Base-by-base conservation (phyloP, 305 asterid genomes). In the Nicotiana rustica region DNA sequence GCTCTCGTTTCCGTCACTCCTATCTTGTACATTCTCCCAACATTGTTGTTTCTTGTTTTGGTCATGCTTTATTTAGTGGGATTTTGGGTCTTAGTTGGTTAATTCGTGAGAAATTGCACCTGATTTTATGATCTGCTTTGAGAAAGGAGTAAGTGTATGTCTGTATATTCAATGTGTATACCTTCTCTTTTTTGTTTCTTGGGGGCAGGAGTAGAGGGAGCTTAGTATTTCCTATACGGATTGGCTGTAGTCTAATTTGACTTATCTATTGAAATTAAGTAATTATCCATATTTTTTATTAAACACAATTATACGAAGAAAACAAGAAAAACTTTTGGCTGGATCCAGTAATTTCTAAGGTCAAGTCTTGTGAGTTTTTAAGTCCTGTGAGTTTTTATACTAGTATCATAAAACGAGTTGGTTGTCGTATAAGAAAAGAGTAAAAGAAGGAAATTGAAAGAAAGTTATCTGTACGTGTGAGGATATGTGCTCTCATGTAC, bases 361-460 rank as follows among this genome's bases (percentile, higher is more conserved):
- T 35, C 33, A 41, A 69, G 18, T 69, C 77, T 70, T 70, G 78
- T 70, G 59, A 70, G 78, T 19, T 44, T 68, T 9, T 25, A 41
- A 69, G 35, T 69, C 77, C 44, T 70, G 78, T 70, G 59, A 70
- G 78, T 19, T 44, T 7, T 70, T n/a, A 38, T 35, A 69, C 13
- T 70, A 19, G 60, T 44, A 41, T 44, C 60, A 70, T 44, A 41
- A 70, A 70, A 44, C 18, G 59, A 44, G 38, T 19, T 70, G 35
- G 60, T 59, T 19, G 60, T 44, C 44, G 60, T 70, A 70, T 12
- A 44, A 70, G 36, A 19, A 31, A 44, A 70, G 33, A 70, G 78
- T 70, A 25, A 18, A 69, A 70, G 78, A 69, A 69, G 41, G 60
- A 70, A 44, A 19, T 19, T 70, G 60, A 19, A 70, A 68, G 56